Evolutionary conservation across 352 stramenopile species (phyloP), one percentile per base, ranked within the genome.

Genomic region (Globisporangium abappressorium): DNA sequence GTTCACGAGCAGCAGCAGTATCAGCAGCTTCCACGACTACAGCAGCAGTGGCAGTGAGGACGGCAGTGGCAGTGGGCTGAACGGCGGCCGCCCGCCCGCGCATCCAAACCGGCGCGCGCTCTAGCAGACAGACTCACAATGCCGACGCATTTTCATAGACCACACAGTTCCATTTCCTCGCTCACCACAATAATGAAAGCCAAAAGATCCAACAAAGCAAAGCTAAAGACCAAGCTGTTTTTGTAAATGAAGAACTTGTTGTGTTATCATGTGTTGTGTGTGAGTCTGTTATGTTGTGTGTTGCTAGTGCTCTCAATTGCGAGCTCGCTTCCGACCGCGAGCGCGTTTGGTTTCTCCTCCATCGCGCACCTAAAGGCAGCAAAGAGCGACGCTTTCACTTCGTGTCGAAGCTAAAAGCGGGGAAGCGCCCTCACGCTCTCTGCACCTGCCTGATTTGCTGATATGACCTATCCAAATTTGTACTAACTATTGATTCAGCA

Each of bases 351-450:
- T 51, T 22, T 22, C 43, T 51, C 5, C 59, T 72, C 76, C 81
- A 91, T 90, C 84, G 82, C 80, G 77, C 82, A 93, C 84, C 81
- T 90, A 93, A 84, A 77, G 84, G 78, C 72, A 49, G 57, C 57
- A 46, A 62, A 62, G 81, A 70, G 20, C 76, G 82, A 90, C 83
- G 85, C 68, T 79, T 64, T 70, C 51, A 41, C 33, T 12, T 9
- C 20, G 58, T 33, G 1, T 9, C 73, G 49, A 72, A 57, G 76
- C 64, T 60, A 74, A 46, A 36, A 47, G 56, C 71, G 71, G 75
- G 68, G 81, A 78, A 89, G 75, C 64, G 38, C 60, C 76, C 76
- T 80, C 76, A 79, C 72, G 80, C 36, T 65, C 76, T 62, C 75
- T 47, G 75, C 73, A 79, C 15, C 28, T 24, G 53, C 80, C 75